phyloP scores from a whole-genome alignment of 2,329 filamentous ascomycete genomes.

The Pseudophaeomoniella oleicola region DNA sequence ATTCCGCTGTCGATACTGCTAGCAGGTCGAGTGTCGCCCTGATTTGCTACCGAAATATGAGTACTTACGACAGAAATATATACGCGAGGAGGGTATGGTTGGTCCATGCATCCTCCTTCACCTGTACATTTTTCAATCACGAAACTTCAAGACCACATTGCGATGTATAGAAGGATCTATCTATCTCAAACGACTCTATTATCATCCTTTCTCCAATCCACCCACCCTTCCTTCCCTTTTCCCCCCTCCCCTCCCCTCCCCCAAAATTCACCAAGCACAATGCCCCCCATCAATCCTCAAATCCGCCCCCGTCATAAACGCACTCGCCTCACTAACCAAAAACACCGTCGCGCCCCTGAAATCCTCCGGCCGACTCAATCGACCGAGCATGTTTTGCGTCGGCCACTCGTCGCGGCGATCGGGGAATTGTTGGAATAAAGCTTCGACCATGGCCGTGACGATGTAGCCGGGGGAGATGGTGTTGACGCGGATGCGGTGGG shows the following conservation, averaged over 20 bases:
- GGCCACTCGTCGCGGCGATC: conserved; percentile 45
- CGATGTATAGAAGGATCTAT: too few relatives aligned
- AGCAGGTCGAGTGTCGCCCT: too few relatives aligned
- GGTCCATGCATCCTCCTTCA: too few relatives aligned
- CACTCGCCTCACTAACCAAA: conserved; percentile 33
- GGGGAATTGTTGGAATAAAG: conserved; percentile 16
- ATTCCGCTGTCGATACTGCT: too few relatives aligned
- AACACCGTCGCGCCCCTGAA: conserved; percentile 44
- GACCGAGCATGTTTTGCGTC: conserved; percentile 69
- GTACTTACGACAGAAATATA: too few relatives aligned
- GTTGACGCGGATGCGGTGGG: conserved; percentile 33
- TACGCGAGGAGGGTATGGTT: too few relatives aligned
- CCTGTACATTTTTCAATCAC: too few relatives aligned
- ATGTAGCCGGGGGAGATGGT: conserved; percentile 33
- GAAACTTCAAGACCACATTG: too few relatives aligned
- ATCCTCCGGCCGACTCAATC: conserved; percentile 52
- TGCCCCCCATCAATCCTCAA: conserved; percentile 40
- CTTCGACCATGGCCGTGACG: conserved; percentile 30
- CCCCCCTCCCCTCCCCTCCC: not conserved
- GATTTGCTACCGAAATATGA: too few relatives aligned
- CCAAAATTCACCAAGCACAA: conserved; percentile 31
- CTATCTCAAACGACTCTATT: too few relatives aligned
- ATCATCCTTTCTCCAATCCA: not conserved
- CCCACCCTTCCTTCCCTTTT: not conserved
- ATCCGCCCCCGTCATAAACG: conserved; percentile 42